Conservation (phyloP, 148 eudicot species). For the Persicaria maculosa region DNA sequence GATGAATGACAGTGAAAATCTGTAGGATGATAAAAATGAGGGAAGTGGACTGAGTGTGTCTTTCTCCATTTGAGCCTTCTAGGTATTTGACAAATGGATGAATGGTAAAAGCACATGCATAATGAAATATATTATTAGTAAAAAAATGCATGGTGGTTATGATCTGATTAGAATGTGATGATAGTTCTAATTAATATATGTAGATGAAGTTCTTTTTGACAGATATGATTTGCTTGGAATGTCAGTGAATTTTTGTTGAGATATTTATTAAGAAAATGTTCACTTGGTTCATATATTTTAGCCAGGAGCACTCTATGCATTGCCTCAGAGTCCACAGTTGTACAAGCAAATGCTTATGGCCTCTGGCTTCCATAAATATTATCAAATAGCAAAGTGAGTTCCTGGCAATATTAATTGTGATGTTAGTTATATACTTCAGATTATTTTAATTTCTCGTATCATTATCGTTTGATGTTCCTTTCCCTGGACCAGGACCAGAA, state of each 20-base stretch:
- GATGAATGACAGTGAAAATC: neutral
- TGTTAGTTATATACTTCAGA: neutral
- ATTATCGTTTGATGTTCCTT: neutral
- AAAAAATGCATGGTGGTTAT: neutral
- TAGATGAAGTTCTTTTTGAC: neutral
- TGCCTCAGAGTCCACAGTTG: constrained; percentile 98
- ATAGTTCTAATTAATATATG: neutral
- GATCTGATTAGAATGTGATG: neutral
- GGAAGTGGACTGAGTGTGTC: neutral
- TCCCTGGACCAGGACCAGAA: neutral
- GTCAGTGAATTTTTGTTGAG: neutral
- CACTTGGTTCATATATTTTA: constrained; percentile 38
- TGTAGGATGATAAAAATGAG: neutral
- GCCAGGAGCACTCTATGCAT: constrained; percentile 98
- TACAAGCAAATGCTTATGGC: constrained; percentile 99
- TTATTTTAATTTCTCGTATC: neutral
- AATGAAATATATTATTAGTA: neutral
- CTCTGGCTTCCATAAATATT: constrained; percentile 86
- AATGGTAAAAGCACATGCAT: neutral
- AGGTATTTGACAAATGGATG: neutral
- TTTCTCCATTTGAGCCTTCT: neutral
- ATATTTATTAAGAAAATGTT: constrained; percentile 18
- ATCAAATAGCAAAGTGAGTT: constrained; percentile 87
- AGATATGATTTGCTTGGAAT: neutral
- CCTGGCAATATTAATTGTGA: neutral